A percentile compares a stretch with the other conserved stretches of the same genome.
Conservation (phyloP, 331 rosid genomes). For the Spiraea crenata region DNA sequence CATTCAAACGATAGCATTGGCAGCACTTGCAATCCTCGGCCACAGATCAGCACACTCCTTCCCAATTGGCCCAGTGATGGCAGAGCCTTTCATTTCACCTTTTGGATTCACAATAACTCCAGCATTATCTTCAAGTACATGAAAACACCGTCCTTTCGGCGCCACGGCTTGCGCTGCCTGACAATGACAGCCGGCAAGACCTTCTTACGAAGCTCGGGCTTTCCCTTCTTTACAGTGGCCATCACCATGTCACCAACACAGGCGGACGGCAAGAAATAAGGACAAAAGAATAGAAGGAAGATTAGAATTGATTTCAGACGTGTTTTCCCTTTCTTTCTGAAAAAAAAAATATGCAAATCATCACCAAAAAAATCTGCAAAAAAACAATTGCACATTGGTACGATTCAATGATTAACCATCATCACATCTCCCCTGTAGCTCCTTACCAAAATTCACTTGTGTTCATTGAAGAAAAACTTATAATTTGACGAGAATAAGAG, state of each 20-base stretch:
- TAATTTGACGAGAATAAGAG: no score
- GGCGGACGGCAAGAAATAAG: constrained; percentile 56
- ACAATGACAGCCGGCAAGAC: constrained; percentile 62
- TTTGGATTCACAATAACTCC: constrained; percentile 56
- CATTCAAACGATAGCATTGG: constrained; percentile 44
- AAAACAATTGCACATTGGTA: no score
- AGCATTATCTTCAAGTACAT: constrained; percentile 59
- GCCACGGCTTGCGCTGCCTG: constrained; percentile 67
- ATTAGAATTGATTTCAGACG: no score
- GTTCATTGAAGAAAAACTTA: no score
- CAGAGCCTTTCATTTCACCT: constrained; percentile 60
- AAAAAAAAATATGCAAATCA: no score
- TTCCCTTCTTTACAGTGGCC: constrained; percentile 69
- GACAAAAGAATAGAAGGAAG: no score
- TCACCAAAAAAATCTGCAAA: no score
- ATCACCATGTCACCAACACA: constrained; percentile 70
- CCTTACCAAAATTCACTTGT: no score
- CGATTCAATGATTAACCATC: no score
- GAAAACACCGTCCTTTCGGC: constrained; percentile 65
- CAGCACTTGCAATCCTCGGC: constrained; percentile 57
- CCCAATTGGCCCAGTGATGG: constrained; percentile 52
- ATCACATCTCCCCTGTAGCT: no score
- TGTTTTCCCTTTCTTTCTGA: no score
- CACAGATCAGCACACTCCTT: constrained; percentile 57
- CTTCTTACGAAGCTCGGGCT: constrained; percentile 66